Evolutionary conservation across 148 eudicot species (phyloP).

Genomic region (Camellia granthamiana): DNA sequence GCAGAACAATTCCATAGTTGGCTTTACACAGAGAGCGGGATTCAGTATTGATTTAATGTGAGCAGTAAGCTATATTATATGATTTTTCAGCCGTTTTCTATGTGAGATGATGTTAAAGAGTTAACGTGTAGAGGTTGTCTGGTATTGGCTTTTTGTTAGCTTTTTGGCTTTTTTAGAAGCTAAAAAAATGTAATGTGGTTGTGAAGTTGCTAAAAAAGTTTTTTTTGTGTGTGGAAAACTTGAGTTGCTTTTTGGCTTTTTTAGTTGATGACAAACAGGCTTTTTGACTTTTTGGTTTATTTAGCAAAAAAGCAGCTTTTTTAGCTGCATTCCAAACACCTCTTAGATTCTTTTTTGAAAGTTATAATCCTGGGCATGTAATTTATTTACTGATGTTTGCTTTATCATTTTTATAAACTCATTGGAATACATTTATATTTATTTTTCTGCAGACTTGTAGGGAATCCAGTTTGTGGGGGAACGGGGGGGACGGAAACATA

Average conservation of each 20-base stretch:
- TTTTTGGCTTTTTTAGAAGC: no score
- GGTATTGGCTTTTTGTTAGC: no score
- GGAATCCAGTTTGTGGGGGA: constrained; percentile 41
- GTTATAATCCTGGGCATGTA: neutral
- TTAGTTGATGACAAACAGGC: no score
- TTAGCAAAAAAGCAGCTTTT: no score
- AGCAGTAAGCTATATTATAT: neutral
- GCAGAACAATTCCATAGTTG: constrained; percentile 47
- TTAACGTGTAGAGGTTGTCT: neutral
- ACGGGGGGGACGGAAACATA: constrained; percentile 13
- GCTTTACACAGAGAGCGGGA: constrained; percentile 21
- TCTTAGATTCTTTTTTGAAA: neutral
- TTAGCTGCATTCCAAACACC: no score
- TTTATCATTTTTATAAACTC: neutral
- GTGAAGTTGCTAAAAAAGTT: no score
- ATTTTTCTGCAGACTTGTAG: constrained; percentile 44
- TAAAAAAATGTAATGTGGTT: no score
- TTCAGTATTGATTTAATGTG: constrained; percentile 36
- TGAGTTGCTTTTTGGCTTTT: no score
- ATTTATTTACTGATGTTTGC: neutral
- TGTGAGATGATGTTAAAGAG: neutral
- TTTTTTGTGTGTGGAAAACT: no score
- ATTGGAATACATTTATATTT: neutral
- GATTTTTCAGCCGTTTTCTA: neutral
- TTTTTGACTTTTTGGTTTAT: no score